Percentiles rank a stretch among this genome's conserved stretches.
phyloP scores from a whole-genome alignment of 2,329 filamentous ascomycete genomes.

The Ophiostoma tasmaniense region DNA sequence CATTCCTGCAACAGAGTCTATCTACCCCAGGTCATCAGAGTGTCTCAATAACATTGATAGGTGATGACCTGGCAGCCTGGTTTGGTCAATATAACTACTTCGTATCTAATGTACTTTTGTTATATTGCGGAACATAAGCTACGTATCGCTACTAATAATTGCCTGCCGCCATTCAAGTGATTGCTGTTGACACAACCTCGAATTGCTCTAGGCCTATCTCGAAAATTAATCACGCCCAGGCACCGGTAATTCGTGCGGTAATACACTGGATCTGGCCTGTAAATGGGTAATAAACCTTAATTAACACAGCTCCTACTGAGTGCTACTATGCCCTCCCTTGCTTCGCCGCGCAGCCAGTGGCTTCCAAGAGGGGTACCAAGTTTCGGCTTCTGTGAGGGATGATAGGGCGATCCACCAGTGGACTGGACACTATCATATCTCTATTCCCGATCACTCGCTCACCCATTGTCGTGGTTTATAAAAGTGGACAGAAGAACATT shows the following conservation, averaged over 20 bases:
- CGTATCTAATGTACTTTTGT: not conserved
- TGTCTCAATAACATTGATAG: not conserved
- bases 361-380: not conserved
- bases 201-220: not conserved
- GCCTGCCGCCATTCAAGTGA: not conserved
- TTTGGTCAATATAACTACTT: not conserved
- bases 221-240: not conserved
- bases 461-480: not conserved
- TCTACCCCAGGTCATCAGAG: not conserved
- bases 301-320: not conserved
- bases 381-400: not conserved
- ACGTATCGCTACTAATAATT: not conserved
- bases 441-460: not conserved
- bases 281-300: not conserved
- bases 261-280: not conserved
- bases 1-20: not conserved
- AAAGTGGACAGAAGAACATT: no score
- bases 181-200: not conserved
- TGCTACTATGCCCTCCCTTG: not conserved
- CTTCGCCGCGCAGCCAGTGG: slow-evolving; percentile 1
- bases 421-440: not conserved
- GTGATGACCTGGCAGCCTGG: not conserved
- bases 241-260: not conserved
- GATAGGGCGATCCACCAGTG: not conserved
- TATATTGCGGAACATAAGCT: not conserved